Conservation (phyloP, 2,329 filamentous ascomycete genomes). For the Coniochaeta sp. region DNA sequence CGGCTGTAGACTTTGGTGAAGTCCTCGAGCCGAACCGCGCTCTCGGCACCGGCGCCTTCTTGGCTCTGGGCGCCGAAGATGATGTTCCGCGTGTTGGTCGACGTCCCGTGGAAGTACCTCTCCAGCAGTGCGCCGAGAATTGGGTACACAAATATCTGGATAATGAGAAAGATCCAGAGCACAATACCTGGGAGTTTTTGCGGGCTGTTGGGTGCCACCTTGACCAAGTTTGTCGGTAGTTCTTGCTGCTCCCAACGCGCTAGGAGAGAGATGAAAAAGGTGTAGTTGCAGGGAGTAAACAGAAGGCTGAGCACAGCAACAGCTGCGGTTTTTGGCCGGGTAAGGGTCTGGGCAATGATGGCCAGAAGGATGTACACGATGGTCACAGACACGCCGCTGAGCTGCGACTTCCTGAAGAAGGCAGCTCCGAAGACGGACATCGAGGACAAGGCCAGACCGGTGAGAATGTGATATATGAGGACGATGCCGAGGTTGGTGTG, state of each 20-base stretch:
- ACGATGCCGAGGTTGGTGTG: conserved; percentile 59
- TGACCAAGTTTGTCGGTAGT: conserved; percentile 51
- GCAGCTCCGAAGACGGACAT: conserved; percentile 75
- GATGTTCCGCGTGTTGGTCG: conserved; percentile 52
- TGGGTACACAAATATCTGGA: conserved; percentile 75
- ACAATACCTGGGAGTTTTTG: conserved; percentile 67
- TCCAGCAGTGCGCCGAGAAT: conserved; percentile 70
- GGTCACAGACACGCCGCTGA: conserved; percentile 75
- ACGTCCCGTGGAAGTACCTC: conserved; percentile 66
- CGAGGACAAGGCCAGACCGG: conserved; percentile 70
- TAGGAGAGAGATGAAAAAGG: conserved; percentile 69
- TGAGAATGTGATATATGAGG: conserved; percentile 66
- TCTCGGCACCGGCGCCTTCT: conserved; percentile 21
- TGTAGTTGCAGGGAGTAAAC: conserved; percentile 83
- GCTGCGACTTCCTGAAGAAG: conserved; percentile 80
- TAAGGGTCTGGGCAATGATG: conserved; percentile 72
- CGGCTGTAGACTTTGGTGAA: conserved; percentile 77
- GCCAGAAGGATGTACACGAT: conserved; percentile 69
- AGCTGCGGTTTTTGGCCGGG: conserved; percentile 51
- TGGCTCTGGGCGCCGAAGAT: conserved; percentile 23
- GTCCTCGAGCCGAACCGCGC: conserved; percentile 61
- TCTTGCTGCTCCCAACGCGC: conserved; percentile 67
- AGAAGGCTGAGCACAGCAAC: conserved; percentile 66
- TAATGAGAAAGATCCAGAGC: conserved; percentile 68
- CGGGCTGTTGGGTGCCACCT: conserved; percentile 54